phyloP scores from a whole-genome alignment of 805 yeast species.

The Metschnikowia proteae region DNA sequence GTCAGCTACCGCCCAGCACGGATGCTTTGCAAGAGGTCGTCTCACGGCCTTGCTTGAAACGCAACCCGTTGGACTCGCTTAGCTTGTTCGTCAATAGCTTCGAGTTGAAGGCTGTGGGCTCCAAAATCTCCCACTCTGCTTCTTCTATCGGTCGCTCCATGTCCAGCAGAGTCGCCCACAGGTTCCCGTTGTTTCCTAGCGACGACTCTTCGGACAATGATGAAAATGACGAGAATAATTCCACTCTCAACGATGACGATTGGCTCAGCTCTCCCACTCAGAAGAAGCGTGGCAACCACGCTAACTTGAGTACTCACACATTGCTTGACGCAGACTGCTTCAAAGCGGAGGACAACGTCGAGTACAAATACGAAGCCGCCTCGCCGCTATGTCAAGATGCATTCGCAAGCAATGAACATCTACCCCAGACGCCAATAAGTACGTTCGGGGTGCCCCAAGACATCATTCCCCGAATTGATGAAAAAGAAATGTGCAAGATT shows the following conservation, averaged over 20 bases:
- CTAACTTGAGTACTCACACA: conserved; percentile 3
- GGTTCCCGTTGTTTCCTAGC: conserved; percentile 11
- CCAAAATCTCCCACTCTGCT: conserved; percentile 15
- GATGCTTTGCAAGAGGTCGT: background rate
- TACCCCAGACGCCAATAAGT: conserved; percentile 25
- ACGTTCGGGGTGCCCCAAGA: conserved; percentile 43
- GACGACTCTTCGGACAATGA: conserved; percentile 13
- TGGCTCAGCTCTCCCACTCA: conserved; percentile 16
- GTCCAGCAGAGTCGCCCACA: conserved; percentile 8
- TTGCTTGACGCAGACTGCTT: conserved; percentile 2
- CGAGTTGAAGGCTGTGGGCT: conserved; percentile 13
- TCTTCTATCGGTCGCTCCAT: conserved; percentile 12
- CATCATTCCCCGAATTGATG: conserved; percentile 66
- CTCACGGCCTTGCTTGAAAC: background rate
- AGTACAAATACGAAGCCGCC: background rate
- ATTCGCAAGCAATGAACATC: conserved; percentile 28
- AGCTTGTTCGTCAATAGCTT: conserved; percentile 17
- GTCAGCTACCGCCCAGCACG: background rate
- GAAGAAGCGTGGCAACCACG: conserved; percentile 10
- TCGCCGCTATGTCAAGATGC: background rate
- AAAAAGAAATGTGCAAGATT: conserved; percentile 52
- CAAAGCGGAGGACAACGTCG: background rate
- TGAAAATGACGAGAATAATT: conserved; percentile 15
- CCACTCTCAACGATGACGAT: conserved; percentile 19
- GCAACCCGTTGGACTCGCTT: conserved; percentile 15